Evolutionary conservation across 345 rosid species (phyloP).

Genomic region (Eutrema yunnanense): DNA sequence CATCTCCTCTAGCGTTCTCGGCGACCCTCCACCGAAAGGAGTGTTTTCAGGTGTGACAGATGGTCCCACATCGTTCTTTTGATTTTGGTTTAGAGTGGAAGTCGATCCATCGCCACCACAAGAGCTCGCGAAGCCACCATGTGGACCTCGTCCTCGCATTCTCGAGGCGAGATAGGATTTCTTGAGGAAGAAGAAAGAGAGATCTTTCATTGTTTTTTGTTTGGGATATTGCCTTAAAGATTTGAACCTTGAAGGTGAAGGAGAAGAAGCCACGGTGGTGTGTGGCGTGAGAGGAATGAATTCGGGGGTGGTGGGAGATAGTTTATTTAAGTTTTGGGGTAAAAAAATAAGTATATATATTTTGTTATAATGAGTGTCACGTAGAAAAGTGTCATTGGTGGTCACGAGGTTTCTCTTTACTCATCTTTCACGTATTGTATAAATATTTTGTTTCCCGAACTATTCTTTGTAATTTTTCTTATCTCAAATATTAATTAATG

Average conservation of each 20-base stretch:
- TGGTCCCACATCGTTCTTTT: slow-evolving; percentile 15
- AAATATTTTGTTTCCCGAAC: slow-evolving; percentile 1
- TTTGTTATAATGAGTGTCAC: slow-evolving; percentile 28
- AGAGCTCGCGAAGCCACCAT: slow-evolving; percentile 35
- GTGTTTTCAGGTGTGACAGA: slow-evolving; percentile 11
- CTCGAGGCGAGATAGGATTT: slow-evolving; percentile 47
- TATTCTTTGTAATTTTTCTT: neutral
- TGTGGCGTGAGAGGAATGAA: slow-evolving; percentile 27
- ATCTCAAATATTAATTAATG: neutral
- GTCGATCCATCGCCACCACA: slow-evolving; percentile 67
- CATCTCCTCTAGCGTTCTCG: slow-evolving; percentile 72
- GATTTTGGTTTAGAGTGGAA: slow-evolving; percentile 54
- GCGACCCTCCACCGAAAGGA: slow-evolving; percentile 21
- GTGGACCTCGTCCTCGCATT: slow-evolving; percentile 56
- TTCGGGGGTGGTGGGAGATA: slow-evolving; percentile 20
- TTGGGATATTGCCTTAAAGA: neutral
- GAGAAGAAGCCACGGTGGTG: slow-evolving; percentile 14
- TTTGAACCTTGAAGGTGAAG: slow-evolving; percentile 4
- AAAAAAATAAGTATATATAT: neutral
- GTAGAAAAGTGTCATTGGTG: slow-evolving; percentile 25
- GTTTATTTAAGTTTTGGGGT: slow-evolving; percentile 21
- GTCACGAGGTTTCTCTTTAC: slow-evolving; percentile 28
- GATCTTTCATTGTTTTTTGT: slow-evolving; percentile 49
- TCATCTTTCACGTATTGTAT: slow-evolving; percentile 8
- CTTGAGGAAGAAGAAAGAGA: slow-evolving; percentile 62